Base-by-base conservation (phyloP, 305 asterid genomes). In the Withania somnifera region DNA sequence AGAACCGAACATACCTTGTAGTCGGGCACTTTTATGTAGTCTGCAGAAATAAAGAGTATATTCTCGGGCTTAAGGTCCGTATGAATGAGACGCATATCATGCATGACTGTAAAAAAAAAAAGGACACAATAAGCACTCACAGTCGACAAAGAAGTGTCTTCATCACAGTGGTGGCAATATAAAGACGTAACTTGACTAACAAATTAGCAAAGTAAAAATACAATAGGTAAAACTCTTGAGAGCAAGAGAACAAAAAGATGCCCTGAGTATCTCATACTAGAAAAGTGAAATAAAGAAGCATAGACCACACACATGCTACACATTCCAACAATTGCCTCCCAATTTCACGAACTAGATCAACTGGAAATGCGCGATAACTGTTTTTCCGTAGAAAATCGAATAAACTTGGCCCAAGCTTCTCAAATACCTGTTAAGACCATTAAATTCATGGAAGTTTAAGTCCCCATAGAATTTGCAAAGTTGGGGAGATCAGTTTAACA, bases 361-460 rank as follows among this genome's bases (percentile, higher is more conserved):
- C 98, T 60, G 95, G 98, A 88, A 91, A 90, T 83, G 98, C 91
- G 86, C 93, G 88, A 88, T 92, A 95, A 89, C 82, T 91, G 93
- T 95, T 95, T 93, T 95, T 93, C 92, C 92, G 91, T 89, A 93
- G 97, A 89, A 91, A 91, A 90, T 95, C 98, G 89, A 92, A 95
- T 93, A 93, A 95, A 91, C 98, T 95, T 85, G 98, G 98, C 81
- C 98, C 98, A 93, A 95, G 98, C 98, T 90, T 95, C 97, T 95
- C 98, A 95, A 93, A 95, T 84, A 95, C 98, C 98, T 95, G 97
- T 88, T 91, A 90, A 95, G 88, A 91, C 81, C 87, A 89, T 85
- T 87, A 82, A 84, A 85, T 82, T 57, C 82, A 86, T 87, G 75
- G 84, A 82, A 82, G 81, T 45, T 84, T 78, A 81, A 64, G 84